Percentiles rank a stretch among this genome's conserved stretches.
Conservation (phyloP, 106 monocot genomes). For the Dendrobium chrysotoxum region DNA sequence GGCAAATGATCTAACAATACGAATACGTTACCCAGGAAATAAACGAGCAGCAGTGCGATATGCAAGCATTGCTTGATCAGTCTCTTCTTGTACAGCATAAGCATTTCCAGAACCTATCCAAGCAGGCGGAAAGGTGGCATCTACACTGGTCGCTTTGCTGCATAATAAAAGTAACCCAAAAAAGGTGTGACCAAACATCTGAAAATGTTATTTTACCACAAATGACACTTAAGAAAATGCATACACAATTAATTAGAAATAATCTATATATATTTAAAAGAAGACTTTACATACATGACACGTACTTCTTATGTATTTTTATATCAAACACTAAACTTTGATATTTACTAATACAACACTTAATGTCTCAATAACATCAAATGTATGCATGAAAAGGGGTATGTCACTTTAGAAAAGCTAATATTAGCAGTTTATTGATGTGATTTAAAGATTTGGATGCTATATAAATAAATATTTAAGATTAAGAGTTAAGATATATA, state of each 20-base stretch:
- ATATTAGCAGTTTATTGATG: no score
- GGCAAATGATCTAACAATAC: not conserved
- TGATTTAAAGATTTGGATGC: no score
- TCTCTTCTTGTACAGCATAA: constrained; percentile 80
- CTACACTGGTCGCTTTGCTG: constrained; percentile 86
- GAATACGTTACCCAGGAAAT: constrained; percentile 73
- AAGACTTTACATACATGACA: no score
- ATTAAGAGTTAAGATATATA: no score
- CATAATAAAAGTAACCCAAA: constrained; percentile 8
- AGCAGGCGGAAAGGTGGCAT: constrained; percentile 90
- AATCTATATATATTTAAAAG: not conserved
- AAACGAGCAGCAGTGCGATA: constrained; percentile 90
- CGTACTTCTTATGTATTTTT: no score
- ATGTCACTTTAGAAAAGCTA: no score
- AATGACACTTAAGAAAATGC: not conserved
- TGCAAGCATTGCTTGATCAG: constrained; percentile 88
- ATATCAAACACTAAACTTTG: no score
- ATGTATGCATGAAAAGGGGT: no score
- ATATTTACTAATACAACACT: no score
- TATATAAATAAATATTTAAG: no score
- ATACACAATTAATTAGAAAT: constrained; percentile 1
- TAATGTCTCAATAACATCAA: no score
- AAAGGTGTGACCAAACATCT: not conserved
- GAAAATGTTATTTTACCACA: not conserved
- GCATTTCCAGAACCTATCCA: constrained; percentile 89